Conservation (phyloP, 352 stramenopile genomes). For the Phytopythium oedochilum region DNA sequence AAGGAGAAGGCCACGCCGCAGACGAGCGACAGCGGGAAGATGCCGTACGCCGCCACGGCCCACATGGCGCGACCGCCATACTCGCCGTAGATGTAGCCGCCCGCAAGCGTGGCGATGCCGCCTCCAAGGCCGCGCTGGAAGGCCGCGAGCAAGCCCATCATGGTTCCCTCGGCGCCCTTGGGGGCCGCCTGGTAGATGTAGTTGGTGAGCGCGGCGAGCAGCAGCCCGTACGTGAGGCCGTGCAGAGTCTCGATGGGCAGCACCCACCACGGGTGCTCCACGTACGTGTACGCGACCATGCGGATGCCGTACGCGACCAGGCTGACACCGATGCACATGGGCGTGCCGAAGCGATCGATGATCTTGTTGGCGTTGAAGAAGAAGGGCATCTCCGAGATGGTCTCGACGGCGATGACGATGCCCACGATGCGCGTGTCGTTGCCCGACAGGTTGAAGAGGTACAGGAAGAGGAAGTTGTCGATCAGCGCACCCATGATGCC, state of each 20-base stretch:
- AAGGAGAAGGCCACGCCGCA: conserved; percentile 18
- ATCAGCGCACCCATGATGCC: conserved; percentile 30
- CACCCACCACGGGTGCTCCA: conserved; percentile 30
- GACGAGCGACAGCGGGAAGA: conserved; percentile 25
- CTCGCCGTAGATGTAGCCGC: conserved; percentile 34
- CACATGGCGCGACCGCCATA: conserved; percentile 32
- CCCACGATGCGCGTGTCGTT: conserved; percentile 34
- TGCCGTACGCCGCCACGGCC: conserved; percentile 24
- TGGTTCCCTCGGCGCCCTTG: conserved; percentile 30
- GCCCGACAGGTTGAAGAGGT: conserved; percentile 28
- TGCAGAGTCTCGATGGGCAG: conserved; percentile 38
- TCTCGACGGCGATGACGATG: conserved; percentile 30
- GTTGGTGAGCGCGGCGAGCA: conserved; percentile 34
- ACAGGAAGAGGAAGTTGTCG: conserved; percentile 28
- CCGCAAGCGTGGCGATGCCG: conserved; percentile 26
- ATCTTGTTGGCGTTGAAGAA: conserved; percentile 48
- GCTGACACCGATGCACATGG: conserved; percentile 25
- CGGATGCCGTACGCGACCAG: conserved; percentile 36
- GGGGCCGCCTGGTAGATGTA: conserved; percentile 34
- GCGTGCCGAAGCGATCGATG: conserved; percentile 29
- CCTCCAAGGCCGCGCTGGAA: conserved; percentile 33
- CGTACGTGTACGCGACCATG: conserved; percentile 27
- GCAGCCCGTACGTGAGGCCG: conserved; percentile 32
- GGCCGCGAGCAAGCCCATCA: conserved; percentile 34
- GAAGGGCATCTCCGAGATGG: conserved; percentile 34